Percentiles rank a stretch among this genome's conserved stretches.
phyloP scores from a whole-genome alignment of 192 early-diverging fungal genomes.

The Chytriomyces hyalinus region DNA sequence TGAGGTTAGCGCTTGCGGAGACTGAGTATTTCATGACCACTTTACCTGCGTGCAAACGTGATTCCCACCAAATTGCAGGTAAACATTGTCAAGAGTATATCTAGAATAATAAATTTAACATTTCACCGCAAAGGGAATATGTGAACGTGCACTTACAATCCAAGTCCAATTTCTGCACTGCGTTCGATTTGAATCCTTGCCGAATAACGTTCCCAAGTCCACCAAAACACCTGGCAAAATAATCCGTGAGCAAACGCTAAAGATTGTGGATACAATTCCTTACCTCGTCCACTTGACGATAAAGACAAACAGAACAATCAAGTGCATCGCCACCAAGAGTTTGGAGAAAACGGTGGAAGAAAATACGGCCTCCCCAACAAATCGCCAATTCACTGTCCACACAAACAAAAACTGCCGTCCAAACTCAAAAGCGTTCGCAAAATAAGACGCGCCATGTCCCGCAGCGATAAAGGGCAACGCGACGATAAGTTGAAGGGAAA shows the following conservation, averaged over 20 bases:
- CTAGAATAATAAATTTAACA: conserved; percentile 38
- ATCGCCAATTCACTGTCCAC: conserved; percentile 97
- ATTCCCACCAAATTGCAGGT: conserved; percentile 90
- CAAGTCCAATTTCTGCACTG: background rate
- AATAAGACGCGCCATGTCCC: conserved; percentile 56
- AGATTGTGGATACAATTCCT: conserved; percentile 3
- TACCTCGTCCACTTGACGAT: conserved; percentile 39
- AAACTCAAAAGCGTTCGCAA: conserved; percentile 86
- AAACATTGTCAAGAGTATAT: conserved; percentile 75
- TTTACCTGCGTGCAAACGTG: conserved; percentile 67
- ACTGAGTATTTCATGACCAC: too few species aligned
- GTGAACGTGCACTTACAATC: conserved; percentile 14
- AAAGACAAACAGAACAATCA: conserved; percentile 63
- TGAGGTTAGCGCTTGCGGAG: too few species aligned
- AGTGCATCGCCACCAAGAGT: conserved; percentile 65
- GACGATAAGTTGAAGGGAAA: conserved; percentile 52
- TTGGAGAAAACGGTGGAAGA: conserved; percentile 61
- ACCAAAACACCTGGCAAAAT: conserved; percentile 25
- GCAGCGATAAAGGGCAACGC: conserved; percentile 71
- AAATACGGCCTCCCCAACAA: conserved; percentile 76
- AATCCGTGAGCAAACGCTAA: background rate
- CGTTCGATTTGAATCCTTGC: background rate
- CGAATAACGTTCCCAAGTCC: conserved; percentile 23
- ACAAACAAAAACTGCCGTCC: conserved; percentile 81
- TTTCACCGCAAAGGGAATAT: background rate